Conservation (phyloP, 768 basidiomycete genomes). For the Dioszegia aurantiaca region DNA sequence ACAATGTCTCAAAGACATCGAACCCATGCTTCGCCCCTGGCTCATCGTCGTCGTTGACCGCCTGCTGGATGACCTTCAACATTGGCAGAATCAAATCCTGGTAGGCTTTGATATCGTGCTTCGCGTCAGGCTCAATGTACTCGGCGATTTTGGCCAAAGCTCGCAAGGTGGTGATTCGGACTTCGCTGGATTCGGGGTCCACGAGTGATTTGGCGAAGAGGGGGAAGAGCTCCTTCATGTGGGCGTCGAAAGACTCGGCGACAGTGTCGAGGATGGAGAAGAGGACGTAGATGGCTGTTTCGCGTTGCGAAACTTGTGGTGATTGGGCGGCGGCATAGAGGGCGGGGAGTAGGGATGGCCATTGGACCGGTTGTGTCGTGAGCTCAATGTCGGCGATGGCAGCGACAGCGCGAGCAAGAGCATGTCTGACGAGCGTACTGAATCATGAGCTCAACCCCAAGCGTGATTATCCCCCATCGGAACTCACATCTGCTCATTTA, state of each 20-base stretch:
- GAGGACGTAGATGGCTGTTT: constrained; percentile 80
- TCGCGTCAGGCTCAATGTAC: constrained; percentile 84
- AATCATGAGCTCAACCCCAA: neutral
- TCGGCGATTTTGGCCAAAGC: constrained; percentile 90
- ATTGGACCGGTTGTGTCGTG: constrained; percentile 55
- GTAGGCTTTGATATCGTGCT: constrained; percentile 79
- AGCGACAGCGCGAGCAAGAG: constrained; percentile 85
- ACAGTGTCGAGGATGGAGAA: constrained; percentile 85
- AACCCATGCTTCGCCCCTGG: constrained; percentile 80
- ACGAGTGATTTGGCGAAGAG: constrained; percentile 69
- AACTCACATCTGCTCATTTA: constrained; percentile 72
- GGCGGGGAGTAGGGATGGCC: constrained; percentile 85
- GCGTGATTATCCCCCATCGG: neutral
- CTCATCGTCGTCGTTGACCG: constrained; percentile 75
- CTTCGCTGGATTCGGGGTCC: constrained; percentile 84
- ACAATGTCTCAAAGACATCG: constrained; percentile 91
- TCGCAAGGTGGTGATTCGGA: constrained; percentile 84
- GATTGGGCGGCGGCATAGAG: constrained; percentile 75
- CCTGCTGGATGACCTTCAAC: constrained; percentile 81
- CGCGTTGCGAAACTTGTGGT: constrained; percentile 69
- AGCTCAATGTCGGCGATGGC: constrained; percentile 89
- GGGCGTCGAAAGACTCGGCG: constrained; percentile 73
- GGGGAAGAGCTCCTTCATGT: constrained; percentile 62
- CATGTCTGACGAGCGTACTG: constrained; percentile 87
- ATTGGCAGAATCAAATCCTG: constrained; percentile 81